Evolutionary conservation across 768 basidiomycete genomes (phyloP), one percentile per base, ranked within the genome.

Genomic region (Lentinula raphanica): DNA sequence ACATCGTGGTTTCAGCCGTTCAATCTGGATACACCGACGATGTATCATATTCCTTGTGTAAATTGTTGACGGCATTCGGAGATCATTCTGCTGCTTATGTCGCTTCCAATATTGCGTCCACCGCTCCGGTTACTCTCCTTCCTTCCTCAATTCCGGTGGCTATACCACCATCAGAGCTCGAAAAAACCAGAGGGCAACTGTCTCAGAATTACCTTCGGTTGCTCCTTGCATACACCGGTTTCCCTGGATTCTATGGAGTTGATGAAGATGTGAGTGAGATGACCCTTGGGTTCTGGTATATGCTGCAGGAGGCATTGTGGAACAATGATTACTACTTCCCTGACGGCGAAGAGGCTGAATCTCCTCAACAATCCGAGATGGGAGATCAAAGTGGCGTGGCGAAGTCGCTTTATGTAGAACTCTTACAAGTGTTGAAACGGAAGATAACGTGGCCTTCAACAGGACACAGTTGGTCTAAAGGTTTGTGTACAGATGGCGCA

Each of bases 221-320:
- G 11, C 68, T 95, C 49, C 71, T 97, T 19, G 79, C 84, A 17
- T 88, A 90, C 60, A 92, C 91, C 0, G 86, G 84, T 1, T 70
- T 76, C 9, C 83, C 86, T 0, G 92, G 92, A 0, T 84, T 83
- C 60, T 92, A 87, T 65, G 90, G 89, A 1, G 79, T 82, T 0
- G 93, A 95, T 48, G 94, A 95, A 67, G 89, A 92, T 49, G 87
- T 90, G 66, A 94, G 90, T 64, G 92, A 95, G 70, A 80, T 88
- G 77, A 89, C 89, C 2, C 79, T 96, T 2, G 84, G 84, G 1
- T 95, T 95, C 65, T 96, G 95, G 89, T 95, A 92, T 62, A 74
- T 92, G 39, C 81, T 96, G 58, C 94, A 96, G 69, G 94, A 98
- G 67, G 84, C 91, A 1, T 69, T 93, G 25, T 93, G 90, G 90